Evolutionary conservation across 768 basidiomycete genomes (phyloP).

Genomic region (Favolaschia claudopus): DNA sequence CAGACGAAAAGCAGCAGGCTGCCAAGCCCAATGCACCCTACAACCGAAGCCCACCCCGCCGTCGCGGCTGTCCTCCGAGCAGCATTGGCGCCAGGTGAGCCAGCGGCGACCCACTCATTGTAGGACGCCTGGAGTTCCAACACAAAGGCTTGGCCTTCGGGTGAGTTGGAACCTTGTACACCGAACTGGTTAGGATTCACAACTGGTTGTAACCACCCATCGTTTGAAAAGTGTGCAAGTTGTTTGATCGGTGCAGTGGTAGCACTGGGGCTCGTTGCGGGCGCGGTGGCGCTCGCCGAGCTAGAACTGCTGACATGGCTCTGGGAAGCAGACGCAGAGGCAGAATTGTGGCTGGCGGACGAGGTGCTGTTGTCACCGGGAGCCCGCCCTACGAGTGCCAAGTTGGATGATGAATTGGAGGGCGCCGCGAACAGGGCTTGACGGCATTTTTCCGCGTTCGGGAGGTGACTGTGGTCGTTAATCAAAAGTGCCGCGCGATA

Average conservation of each 20-base stretch:
- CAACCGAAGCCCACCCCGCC: constrained; percentile 14
- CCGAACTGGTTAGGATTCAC: constrained; percentile 72
- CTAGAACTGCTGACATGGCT: neutral
- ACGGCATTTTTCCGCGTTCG: constrained; percentile 65
- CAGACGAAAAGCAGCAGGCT: constrained; percentile 2
- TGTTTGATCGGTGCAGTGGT: constrained; percentile 18
- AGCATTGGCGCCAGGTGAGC: constrained; percentile 58
- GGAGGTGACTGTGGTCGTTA: constrained; percentile 56
- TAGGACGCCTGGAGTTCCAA: constrained; percentile 78
- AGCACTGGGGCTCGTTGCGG: constrained; percentile 21
- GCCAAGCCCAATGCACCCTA: neutral
- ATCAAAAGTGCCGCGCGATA: constrained; percentile 72
- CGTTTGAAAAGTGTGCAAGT: constrained; percentile 56
- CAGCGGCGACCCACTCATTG: constrained; percentile 72
- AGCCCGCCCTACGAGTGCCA: neutral
- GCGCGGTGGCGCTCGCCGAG: constrained; percentile 17
- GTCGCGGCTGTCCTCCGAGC: constrained; percentile 24
- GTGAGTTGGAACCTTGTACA: constrained; percentile 57
- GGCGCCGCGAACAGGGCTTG: constrained; percentile 42
- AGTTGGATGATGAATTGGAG: constrained; percentile 10
- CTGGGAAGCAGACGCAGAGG: constrained; percentile 15
- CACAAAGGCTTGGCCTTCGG: constrained; percentile 85
- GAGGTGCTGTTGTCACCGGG: neutral
- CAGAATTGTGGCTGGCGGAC: constrained; percentile 10
- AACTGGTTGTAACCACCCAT: constrained; percentile 78